phyloP scores from a whole-genome alignment of 1,284 basidiomycete genomes.

The Ganoderma boninense region DNA sequence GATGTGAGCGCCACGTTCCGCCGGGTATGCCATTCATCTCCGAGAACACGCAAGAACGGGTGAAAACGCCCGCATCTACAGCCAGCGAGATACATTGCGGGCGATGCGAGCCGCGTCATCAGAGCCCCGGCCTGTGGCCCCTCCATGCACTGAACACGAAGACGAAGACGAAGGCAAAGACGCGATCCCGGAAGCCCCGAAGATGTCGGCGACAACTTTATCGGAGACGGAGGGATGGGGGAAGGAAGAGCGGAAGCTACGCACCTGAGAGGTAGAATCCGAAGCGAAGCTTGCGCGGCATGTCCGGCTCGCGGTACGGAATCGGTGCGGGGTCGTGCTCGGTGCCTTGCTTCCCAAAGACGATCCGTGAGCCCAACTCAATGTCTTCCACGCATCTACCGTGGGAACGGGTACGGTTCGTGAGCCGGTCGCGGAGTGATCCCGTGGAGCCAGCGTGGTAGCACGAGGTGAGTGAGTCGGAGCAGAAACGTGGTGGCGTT shows the following conservation, averaged over 20 bases:
- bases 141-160: neutral
- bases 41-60: neutral
- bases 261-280: constrained; percentile 76
- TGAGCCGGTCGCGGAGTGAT: neutral
- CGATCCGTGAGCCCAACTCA: constrained; percentile 60
- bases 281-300: constrained; percentile 69
- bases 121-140: neutral
- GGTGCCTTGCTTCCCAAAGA: constrained; percentile 61
- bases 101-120: neutral
- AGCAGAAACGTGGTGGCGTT: constrained; percentile 1
- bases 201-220: neutral
- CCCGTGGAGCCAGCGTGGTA: neutral
- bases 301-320: constrained; percentile 63
- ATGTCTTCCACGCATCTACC: constrained; percentile 72
- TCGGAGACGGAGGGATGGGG: constrained; percentile 2
- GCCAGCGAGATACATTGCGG: neutral
- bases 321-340: constrained; percentile 58
- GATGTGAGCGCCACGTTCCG: constrained; percentile 14
- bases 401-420: neutral
- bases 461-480: neutral
- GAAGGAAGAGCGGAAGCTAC: constrained; percentile 19
- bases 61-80: neutral
- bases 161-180: neutral
- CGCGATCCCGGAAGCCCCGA: neutral
- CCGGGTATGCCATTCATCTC: constrained; percentile 10